phyloP scores from a whole-genome alignment of 495 filamentous ascomycete species.

The Aspergillus sparsus region DNA sequence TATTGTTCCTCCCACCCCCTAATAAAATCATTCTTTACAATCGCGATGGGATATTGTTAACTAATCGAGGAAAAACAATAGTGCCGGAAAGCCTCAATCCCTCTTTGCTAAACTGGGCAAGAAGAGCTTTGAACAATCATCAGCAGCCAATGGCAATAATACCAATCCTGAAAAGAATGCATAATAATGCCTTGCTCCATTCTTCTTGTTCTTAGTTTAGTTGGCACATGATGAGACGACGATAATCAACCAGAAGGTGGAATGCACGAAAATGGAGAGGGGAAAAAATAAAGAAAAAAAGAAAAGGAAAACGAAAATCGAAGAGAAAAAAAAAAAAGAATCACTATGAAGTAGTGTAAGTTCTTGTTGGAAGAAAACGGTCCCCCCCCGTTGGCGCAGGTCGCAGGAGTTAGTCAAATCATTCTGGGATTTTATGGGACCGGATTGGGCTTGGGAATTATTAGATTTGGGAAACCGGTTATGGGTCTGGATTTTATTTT shows the following conservation, averaged over 20 bases:
- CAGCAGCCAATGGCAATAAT: constrained; percentile 14
- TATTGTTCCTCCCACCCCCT: not conserved
- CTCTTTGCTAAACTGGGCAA: constrained; percentile 53
- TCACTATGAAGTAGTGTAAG: too few species aligned
- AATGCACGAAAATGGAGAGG: not conserved
- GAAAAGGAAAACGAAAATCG: not conserved
- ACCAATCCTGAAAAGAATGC: constrained; percentile 9
- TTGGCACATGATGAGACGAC: too few species aligned
- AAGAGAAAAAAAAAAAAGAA: too few species aligned
- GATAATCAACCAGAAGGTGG: too few species aligned
- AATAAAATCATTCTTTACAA: not conserved
- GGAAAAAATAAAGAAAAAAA: not conserved
- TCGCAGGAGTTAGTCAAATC: constrained; percentile 15
- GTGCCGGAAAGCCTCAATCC: constrained; percentile 51
- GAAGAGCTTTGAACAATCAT: constrained; percentile 51
- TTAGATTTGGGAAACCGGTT: constrained; percentile 4
- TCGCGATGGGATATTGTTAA: not conserved
- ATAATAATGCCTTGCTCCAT: constrained; percentile 27
- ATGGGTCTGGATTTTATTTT: not conserved
- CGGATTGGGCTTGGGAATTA: constrained; percentile 13
- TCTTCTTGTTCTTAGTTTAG: not conserved
- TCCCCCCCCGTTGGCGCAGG: constrained; percentile 14
- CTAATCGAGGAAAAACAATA: constrained; percentile 20
- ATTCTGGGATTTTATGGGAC: constrained; percentile 14
- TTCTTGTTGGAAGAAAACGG: not conserved